Evolutionary conservation across 352 stramenopile genomes (phyloP), one percentile per base, ranked within the genome.

Genomic region (Elongisporangium anandrum): DNA sequence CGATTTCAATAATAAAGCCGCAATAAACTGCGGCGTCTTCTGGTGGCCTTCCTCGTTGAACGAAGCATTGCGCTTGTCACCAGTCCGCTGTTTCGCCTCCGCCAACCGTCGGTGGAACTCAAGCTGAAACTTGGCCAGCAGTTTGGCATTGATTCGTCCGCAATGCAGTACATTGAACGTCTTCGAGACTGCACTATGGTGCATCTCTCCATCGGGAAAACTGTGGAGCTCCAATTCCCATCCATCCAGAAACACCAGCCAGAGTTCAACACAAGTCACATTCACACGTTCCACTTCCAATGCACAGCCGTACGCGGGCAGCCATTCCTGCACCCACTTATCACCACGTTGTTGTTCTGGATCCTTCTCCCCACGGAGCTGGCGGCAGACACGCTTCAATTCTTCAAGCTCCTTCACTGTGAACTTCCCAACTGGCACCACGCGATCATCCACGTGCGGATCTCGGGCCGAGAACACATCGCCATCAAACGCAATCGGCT

Each of bases 1-100:
- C 2, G 60, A 50, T 24, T 52, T 67, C 16, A 57, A 56, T 2
- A 85, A 52, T 1, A 80, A 52, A 12, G 67, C 51, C 0, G 57
- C 73, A 17, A 87, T 75, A 20, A 88, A 87, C 39, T 81, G 64
- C 19, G 75, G 77, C 0, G 75, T 87, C 64, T 82, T 85, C 45
- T 85, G 77, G 48, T 85, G 69, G 0, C 68, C 68, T 2, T 73
- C 54, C 3, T 63, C 50, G 5, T 72, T 68, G 8, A 5, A 51
- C 7, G 57, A 58, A 16, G 77, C 77, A 54, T 64, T 85, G 38
- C 74, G 67, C 9, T 68, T 50, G 0, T 41, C 61, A 0, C 66
- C 66, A 39, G 48, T 83, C 4, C 60, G 21, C 7, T 21, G 6
- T 47, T 73, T 58, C 1, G 68, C 79, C 53, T 76, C 54, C 1